These are phyloP conservation scores for Penicillium argentinense DNA, from an alignment of 495 filamentous ascomycete species.

Conservation along the genomic window DNA sequence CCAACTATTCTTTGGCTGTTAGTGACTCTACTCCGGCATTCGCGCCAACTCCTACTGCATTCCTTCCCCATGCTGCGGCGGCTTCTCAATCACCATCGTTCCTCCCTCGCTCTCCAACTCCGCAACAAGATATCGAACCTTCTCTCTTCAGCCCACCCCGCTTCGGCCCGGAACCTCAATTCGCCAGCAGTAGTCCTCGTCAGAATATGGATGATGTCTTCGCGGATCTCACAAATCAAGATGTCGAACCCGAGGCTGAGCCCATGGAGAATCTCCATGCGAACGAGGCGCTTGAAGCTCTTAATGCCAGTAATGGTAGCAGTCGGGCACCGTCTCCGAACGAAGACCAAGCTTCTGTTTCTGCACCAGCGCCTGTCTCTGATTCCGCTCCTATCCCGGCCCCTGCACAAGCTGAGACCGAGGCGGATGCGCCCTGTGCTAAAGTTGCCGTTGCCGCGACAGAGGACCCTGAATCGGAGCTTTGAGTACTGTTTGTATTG, in stretches of 20 bases:
- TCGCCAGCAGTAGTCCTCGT: constrained; percentile 42
- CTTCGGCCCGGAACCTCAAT: constrained; percentile 35
- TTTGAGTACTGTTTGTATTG: constrained; percentile 12
- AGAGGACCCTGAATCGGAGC: constrained; percentile 10
- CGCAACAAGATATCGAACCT: constrained; percentile 35
- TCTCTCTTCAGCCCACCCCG: constrained; percentile 43
- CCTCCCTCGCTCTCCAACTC: constrained; percentile 40
- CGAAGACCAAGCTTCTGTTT: constrained; percentile 8
- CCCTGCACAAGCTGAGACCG: no score
- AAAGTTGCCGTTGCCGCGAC: neutral
- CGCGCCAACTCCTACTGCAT: constrained; percentile 39
- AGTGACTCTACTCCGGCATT: constrained; percentile 43
- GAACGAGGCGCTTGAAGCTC: constrained; percentile 45
- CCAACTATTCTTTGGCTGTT: constrained; percentile 38
- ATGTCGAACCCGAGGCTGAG: constrained; percentile 36
- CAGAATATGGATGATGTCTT: constrained; percentile 48
- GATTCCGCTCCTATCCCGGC: no score
- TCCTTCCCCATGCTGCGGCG: constrained; percentile 38
- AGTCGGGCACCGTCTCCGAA: constrained; percentile 24
- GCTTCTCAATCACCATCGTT: constrained; percentile 40
- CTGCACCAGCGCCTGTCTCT: neutral
- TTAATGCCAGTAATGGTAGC: constrained; percentile 42
- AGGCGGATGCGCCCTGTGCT: neutral
- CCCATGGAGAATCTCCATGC: constrained; percentile 49
- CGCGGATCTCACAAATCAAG: constrained; percentile 49